phyloP scores from a whole-genome alignment of 2,329 filamentous ascomycete genomes.

The Trichoderma brevicompactum region DNA sequence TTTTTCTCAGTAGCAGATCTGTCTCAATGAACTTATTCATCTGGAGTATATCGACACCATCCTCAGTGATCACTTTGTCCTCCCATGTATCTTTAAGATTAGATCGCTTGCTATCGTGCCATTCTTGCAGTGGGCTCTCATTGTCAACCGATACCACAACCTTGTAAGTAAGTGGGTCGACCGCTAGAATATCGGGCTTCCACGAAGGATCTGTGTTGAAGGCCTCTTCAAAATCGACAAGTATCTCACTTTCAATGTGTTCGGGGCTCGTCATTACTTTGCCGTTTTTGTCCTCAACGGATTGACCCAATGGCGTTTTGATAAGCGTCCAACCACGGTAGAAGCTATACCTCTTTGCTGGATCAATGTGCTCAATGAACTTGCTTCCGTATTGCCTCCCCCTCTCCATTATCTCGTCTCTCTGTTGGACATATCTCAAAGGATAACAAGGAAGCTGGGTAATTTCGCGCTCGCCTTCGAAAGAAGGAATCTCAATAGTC shows the following conservation, averaged over 20 bases:
- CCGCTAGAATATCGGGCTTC: slow-evolving; percentile 18
- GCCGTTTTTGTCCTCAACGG: slow-evolving; percentile 5
- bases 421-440: slow-evolving; percentile 20
- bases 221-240: slow-evolving; percentile 29
- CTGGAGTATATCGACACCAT: slow-evolving; percentile 16
- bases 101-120: slow-evolving; percentile 16
- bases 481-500: slow-evolving; percentile 4
- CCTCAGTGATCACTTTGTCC: slow-evolving; percentile 15
- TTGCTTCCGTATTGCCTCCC: neutral
- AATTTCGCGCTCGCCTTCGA: slow-evolving; percentile 25
- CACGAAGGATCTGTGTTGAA: slow-evolving; percentile 24
- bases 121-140: slow-evolving; percentile 18
- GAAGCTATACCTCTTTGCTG: slow-evolving; percentile 12
- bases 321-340: slow-evolving; percentile 27
- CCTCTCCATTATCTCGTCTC: slow-evolving; percentile 22
- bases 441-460: slow-evolving; percentile 23
- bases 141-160: slow-evolving; percentile 7
- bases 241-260: slow-evolving; percentile 27
- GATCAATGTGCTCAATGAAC: slow-evolving; percentile 19
- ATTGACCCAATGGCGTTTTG: slow-evolving; percentile 6
- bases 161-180: slow-evolving; percentile 3
- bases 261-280: slow-evolving; percentile 21
- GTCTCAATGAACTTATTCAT: slow-evolving; percentile 20
- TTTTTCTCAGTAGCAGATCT: slow-evolving; percentile 4
- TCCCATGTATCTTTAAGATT: slow-evolving; percentile 22